Percentiles rank a stretch among this genome's conserved stretches.
phyloP scores from a whole-genome alignment of 1,284 basidiomycete species.

The Apiotrichum gracile region DNA sequence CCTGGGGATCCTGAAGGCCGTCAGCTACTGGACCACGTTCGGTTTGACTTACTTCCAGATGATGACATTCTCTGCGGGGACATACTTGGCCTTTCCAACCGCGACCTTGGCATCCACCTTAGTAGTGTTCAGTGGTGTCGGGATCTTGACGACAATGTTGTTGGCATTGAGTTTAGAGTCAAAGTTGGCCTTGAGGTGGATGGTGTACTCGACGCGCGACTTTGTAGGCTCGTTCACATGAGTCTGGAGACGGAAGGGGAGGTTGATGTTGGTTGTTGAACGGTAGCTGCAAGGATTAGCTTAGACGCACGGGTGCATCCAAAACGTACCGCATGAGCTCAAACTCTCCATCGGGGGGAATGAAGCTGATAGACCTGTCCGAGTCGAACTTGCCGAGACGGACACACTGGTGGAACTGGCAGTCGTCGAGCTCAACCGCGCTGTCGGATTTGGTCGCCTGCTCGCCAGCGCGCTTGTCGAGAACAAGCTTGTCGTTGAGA shows the following conservation, averaged over 20 bases:
- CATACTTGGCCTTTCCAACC: conserved; percentile 94
- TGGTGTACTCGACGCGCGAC: conserved; percentile 81
- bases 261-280: conserved; percentile 88
- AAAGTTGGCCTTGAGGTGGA: conserved; percentile 85
- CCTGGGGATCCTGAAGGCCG: conserved; percentile 70
- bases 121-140: conserved; percentile 91
- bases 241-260: conserved; percentile 83
- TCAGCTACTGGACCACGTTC: neutral
- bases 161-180: conserved; percentile 87
- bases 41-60: conserved; percentile 80
- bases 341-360: conserved; percentile 98
- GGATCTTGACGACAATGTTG: conserved; percentile 86
- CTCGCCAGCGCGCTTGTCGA: conserved; percentile 70
- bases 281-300: conserved; percentile 63
- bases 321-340: conserved; percentile 81
- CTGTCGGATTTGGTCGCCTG: conserved; percentile 57
- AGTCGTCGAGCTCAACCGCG: conserved; percentile 93
- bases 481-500: conserved; percentile 93
- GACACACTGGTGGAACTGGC: conserved; percentile 98
- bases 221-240: conserved; percentile 91
- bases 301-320: neutral
- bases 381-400: conserved; percentile 89
- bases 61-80: conserved; percentile 88
- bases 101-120: conserved; percentile 84
- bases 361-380: conserved; percentile 87